These are phyloP conservation scores for Westerdykella ornata DNA, from an alignment of 2,329 filamentous ascomycete genomes.

Conservation along the genomic window DNA sequence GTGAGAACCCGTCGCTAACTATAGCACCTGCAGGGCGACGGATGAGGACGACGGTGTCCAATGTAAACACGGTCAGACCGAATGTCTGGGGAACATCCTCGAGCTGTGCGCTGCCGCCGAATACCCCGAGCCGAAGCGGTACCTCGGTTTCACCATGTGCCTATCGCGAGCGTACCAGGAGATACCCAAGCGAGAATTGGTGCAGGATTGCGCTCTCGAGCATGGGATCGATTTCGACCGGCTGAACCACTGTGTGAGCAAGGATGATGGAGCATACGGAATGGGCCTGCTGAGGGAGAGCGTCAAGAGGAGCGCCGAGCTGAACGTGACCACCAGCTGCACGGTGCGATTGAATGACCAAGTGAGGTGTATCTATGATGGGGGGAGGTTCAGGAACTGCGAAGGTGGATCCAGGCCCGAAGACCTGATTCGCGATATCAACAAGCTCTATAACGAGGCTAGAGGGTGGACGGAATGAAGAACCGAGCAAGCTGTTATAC, in stretches of 20 bases:
- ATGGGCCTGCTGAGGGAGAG: constrained; percentile 62
- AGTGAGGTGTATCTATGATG: constrained; percentile 78
- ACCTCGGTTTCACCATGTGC: constrained; percentile 90
- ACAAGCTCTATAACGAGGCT: constrained; percentile 54
- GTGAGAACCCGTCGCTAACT: neutral
- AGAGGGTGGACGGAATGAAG: constrained; percentile 24
- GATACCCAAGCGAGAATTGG: constrained; percentile 71
- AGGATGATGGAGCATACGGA: constrained; percentile 66
- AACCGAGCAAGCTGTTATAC: neutral
- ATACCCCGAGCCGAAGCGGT: constrained; percentile 79
- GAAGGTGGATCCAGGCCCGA: constrained; percentile 59
- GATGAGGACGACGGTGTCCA: constrained; percentile 73
- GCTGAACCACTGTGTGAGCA: constrained; percentile 74
- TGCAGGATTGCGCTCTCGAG: constrained; percentile 83
- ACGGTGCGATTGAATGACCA: constrained; percentile 62
- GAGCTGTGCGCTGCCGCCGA: constrained; percentile 81
- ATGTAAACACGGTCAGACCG: constrained; percentile 82
- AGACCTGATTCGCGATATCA: constrained; percentile 69
- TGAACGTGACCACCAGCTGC: constrained; percentile 44
- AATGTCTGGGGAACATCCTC: constrained; percentile 92
- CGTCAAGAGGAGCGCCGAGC: constrained; percentile 53
- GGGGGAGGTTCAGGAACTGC: constrained; percentile 72
- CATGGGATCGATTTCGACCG: constrained; percentile 78
- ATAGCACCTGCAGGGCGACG: constrained; percentile 43
- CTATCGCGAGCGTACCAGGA: constrained; percentile 65